Evolutionary conservation across 2,329 filamentous ascomycete genomes (phyloP).

Genomic region (Ceratocystis alfenasii): DNA sequence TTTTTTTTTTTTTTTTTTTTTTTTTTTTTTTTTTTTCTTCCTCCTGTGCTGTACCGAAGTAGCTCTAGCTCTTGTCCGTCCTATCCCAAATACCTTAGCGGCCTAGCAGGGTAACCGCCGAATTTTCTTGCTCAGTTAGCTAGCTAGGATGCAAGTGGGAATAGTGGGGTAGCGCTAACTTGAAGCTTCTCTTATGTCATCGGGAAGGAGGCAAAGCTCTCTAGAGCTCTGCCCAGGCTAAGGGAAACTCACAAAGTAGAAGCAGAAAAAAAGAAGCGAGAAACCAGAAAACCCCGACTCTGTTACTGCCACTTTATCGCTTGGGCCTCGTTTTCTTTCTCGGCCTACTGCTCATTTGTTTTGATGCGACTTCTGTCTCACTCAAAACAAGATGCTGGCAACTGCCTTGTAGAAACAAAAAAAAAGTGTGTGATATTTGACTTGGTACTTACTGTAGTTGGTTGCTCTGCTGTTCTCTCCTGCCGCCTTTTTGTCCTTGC

Average conservation of each 20-base stretch:
- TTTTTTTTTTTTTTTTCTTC: background rate
- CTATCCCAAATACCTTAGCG: background rate
- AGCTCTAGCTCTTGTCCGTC: background rate
- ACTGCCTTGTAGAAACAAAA: background rate
- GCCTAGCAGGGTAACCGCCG: background rate
- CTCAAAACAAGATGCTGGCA: background rate
- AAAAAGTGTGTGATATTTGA: background rate
- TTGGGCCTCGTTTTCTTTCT: slow-evolving; percentile 4
- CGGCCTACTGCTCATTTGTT: background rate
- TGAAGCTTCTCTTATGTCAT: slow-evolving; percentile 8
- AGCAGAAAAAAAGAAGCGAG: background rate
- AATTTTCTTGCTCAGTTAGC: slow-evolving; percentile 2
- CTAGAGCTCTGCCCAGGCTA: background rate
- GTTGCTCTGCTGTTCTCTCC: slow-evolving; percentile 1
- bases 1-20: background rate
- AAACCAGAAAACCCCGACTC: background rate
- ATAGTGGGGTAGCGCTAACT: slow-evolving; percentile 10
- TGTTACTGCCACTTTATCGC: background rate
- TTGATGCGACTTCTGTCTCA: background rate
- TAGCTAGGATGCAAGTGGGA: slow-evolving; percentile 7
- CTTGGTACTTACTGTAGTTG: background rate
- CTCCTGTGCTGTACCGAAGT: too few species aligned
- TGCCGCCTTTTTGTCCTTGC: background rate
- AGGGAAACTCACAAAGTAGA: background rate
- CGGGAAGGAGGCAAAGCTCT: slow-evolving; percentile 12